Percentiles rank a stretch among this genome's conserved stretches.
Conservation (phyloP, 2,329 filamentous ascomycete genomes). For the Macroventuria anomochaeta region DNA sequence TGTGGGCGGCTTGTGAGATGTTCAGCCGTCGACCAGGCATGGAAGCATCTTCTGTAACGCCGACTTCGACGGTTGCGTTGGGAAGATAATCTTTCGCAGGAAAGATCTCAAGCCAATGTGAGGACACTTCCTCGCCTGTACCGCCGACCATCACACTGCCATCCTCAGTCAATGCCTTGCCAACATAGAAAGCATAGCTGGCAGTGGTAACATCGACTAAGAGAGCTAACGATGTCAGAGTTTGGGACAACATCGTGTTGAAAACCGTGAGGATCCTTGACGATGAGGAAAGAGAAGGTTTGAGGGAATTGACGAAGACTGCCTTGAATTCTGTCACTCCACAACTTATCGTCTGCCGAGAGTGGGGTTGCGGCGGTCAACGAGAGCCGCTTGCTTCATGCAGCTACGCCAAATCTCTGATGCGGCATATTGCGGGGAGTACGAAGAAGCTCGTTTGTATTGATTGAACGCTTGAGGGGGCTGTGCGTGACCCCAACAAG, state of each 20-base stretch:
- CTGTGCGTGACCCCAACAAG: no score
- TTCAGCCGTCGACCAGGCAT: constrained; percentile 46
- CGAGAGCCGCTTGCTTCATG: constrained; percentile 1
- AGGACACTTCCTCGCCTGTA: constrained; percentile 57
- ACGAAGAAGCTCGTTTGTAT: no score
- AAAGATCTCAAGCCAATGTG: constrained; percentile 57
- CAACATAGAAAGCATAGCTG: constrained; percentile 59
- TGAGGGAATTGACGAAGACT: neutral
- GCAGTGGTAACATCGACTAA: constrained; percentile 30
- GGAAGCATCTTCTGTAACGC: constrained; percentile 51
- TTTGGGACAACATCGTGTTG: constrained; percentile 13
- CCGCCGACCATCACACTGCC: constrained; percentile 55
- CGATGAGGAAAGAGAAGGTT: neutral
- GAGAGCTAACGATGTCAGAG: constrained; percentile 14
- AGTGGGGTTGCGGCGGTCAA: constrained; percentile 13
- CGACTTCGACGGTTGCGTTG: constrained; percentile 53
- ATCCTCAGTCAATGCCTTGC: constrained; percentile 54
- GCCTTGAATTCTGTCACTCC: neutral
- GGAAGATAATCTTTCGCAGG: constrained; percentile 50
- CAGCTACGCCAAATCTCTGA: constrained; percentile 5
- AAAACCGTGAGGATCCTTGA: neutral
- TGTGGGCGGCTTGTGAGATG: constrained; percentile 44
- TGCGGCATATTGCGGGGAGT: constrained; percentile 2
- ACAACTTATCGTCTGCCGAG: constrained; percentile 10
- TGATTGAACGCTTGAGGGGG: no score